Base-by-base conservation (phyloP, 2,329 filamentous ascomycete genomes). In the Zalaria obscura region DNA sequence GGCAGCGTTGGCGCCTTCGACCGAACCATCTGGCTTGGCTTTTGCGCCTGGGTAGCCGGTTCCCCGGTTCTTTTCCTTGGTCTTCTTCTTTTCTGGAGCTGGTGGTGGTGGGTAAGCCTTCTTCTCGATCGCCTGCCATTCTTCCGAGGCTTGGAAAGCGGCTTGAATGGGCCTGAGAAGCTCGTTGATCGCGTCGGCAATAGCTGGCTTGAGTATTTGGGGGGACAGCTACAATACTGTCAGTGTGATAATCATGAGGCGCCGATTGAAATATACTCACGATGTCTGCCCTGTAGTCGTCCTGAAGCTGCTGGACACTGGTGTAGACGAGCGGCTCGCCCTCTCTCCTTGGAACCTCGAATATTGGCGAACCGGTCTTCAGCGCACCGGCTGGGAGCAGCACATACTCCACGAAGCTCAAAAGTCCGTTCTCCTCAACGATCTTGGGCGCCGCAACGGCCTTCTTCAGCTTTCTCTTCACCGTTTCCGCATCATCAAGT, bases 331-430 rank as follows among this genome's bases (percentile, higher is more conserved):
- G 65, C 1, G 85, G 77, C 55, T 91, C 84, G 28, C 66, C 73
- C 44, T 83, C 83, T 31, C 68, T 60, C 50, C 76, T 67, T 55
- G 69, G 59, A 5, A 93, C 81, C 4, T 69, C 64, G 59, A 95
- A 93, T 40, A 75, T 72, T 9, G 61, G 65, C 41, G 62, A 61
- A 37, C 69, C 68, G 28, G 62, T 58, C 46, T 65, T 72, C 37
- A 93, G 66, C n/a, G 72, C 71, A 6, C 78, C 69, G 3, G 80
- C 83, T 0, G 87, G 86, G 6, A 98, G 72, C 28, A 96, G 70
- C 27, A 95, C 85, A 56, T 77, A 85, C 61, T 96, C 84, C 18
- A 91, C 79, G 47, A 96, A 88, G 2, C 82, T 77, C 40, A 96
- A 66, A 8, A 96, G 69, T 18, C 89, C 91, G 57, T 96, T 96